A percentile compares a stretch with the other conserved stretches of the same genome.
Conservation (phyloP, 2,329 filamentous ascomycete species). For the Tolypocladium pustulatum region DNA sequence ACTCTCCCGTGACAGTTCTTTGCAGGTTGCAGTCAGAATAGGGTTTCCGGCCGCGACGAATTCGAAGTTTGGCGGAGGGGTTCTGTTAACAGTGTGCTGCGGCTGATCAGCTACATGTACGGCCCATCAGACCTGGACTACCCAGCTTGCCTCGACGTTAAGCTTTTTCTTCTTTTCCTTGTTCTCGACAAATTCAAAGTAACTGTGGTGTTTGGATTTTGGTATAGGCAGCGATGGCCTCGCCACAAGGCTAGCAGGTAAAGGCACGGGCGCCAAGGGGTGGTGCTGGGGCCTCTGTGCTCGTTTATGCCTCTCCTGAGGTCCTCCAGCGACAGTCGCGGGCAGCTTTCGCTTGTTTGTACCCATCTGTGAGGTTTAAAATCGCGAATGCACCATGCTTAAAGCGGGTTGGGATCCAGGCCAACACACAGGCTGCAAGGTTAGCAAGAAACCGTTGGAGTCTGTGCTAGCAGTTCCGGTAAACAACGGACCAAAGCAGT, state of each 20-base stretch:
- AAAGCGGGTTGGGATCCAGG: not conserved
- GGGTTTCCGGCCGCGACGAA: constrained; percentile 55
- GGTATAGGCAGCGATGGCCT: constrained; percentile 26
- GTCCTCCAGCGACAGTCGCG: constrained; percentile 17
- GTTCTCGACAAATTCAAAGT: constrained; percentile 56
- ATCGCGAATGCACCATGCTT: not conserved
- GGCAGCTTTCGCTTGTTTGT: constrained; percentile 23
- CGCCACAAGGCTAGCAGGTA: constrained; percentile 23
- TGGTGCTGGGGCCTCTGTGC: constrained; percentile 21
- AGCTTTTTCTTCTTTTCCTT: constrained; percentile 54
- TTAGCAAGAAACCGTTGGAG: not conserved
- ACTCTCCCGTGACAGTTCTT: constrained; percentile 51
- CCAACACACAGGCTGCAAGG: not conserved
- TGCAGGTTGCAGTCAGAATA: constrained; percentile 48
- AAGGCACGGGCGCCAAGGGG: constrained; percentile 17
- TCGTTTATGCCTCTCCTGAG: constrained; percentile 25
- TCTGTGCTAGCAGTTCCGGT: not conserved
- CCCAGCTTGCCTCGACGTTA: constrained; percentile 43
- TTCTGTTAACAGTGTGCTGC: constrained; percentile 40
- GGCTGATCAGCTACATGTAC: constrained; percentile 13
- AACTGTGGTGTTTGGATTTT: constrained; percentile 47
- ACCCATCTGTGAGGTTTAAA: constrained; percentile 17
- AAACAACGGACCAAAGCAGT: not conserved
- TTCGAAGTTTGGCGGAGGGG: constrained; percentile 49
- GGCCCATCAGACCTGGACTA: not conserved